These are phyloP conservation scores for Syncephalastrum contaminatum DNA, from an alignment of 371 early-diverging fungal genomes.

Conservation along the genomic window DNA sequence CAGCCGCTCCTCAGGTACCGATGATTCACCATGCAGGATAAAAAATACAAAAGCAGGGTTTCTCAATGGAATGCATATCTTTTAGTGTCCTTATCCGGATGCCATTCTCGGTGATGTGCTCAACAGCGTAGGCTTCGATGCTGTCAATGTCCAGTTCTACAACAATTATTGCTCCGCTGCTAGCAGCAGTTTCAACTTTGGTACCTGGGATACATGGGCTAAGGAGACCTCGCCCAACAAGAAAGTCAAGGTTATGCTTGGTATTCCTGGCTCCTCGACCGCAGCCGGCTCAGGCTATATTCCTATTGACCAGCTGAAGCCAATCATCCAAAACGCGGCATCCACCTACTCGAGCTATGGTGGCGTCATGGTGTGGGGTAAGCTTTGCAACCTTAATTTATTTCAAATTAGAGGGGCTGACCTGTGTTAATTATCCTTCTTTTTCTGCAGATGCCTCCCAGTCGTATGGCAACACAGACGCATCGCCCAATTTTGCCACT, in stretches of 20 bases:
- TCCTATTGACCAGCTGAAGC: conserved; percentile 27
- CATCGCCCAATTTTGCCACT: conserved; percentile 29
- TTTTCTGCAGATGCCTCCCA: conserved; percentile 37
- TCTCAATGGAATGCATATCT: not conserved
- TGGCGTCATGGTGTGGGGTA: conserved; percentile 70
- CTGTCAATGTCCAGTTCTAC: conserved; percentile 72
- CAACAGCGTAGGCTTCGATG: conserved; percentile 51
- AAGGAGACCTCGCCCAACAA: conserved; percentile 52
- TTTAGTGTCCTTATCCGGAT: conserved; percentile 67
- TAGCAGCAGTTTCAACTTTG: conserved; percentile 62
- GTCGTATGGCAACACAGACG: conserved; percentile 32
- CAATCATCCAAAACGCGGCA: conserved; percentile 35
- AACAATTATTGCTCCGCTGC: conserved; percentile 67
- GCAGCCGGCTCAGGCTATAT: conserved; percentile 68
- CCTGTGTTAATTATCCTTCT: no score
- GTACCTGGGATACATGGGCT: conserved; percentile 62
- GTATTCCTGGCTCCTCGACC: conserved; percentile 58
- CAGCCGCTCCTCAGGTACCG: conserved; percentile 64
- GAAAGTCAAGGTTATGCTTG: conserved; percentile 59
- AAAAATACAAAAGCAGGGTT: not conserved
- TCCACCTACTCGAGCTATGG: conserved; percentile 55
- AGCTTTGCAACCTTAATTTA: not conserved
- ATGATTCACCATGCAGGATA: not conserved
- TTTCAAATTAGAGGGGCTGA: not conserved
- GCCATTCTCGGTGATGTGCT: conserved; percentile 43